These are phyloP conservation scores for Yarrowia galli DNA, from an alignment of 1,139 yeast species.

Conservation along the genomic window DNA sequence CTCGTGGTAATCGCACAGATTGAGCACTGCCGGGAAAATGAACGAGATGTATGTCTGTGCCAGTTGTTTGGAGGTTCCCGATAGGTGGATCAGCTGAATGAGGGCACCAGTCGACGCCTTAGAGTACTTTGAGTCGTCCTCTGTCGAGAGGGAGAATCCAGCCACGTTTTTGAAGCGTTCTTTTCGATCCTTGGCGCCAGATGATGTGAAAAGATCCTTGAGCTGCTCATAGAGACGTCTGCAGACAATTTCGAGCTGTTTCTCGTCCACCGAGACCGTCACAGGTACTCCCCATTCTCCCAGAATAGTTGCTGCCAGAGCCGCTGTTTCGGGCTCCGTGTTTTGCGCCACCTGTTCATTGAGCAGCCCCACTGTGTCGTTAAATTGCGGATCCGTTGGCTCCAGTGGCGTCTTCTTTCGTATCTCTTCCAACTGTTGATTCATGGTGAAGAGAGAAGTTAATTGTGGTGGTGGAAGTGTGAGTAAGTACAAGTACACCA, in stretches of 20 bases:
- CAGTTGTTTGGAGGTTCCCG: slow-evolving; percentile 22
- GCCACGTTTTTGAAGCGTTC: slow-evolving; percentile 26
- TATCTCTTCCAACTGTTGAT: neutral
- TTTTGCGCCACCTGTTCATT: neutral
- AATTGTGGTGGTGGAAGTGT: neutral
- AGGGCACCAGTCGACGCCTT: slow-evolving; percentile 17
- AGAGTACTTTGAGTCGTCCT: slow-evolving; percentile 18
- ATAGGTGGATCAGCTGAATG: slow-evolving; percentile 24
- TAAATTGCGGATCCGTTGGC: slow-evolving; percentile 1
- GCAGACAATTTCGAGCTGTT: slow-evolving; percentile 1
- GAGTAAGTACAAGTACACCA: no score
- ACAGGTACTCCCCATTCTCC: slow-evolving; percentile 17
- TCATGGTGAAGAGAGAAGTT: slow-evolving; percentile 9
- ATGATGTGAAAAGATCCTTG: slow-evolving; percentile 4
- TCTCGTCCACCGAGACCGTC: neutral
- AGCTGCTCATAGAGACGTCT: slow-evolving; percentile 9
- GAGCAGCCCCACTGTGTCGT: neutral
- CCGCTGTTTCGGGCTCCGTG: slow-evolving; percentile 13
- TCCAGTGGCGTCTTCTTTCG: neutral
- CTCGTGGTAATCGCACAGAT: slow-evolving; percentile 61
- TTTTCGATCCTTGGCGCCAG: slow-evolving; percentile 4
- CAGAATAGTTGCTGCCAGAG: slow-evolving; percentile 5
- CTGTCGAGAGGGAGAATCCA: slow-evolving; percentile 8
- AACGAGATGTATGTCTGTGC: slow-evolving; percentile 45
- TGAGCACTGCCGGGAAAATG: slow-evolving; percentile 59